Evolutionary conservation across 2,329 filamentous ascomycete genomes (phyloP).

Genomic region (Cladosporium sp.): DNA sequence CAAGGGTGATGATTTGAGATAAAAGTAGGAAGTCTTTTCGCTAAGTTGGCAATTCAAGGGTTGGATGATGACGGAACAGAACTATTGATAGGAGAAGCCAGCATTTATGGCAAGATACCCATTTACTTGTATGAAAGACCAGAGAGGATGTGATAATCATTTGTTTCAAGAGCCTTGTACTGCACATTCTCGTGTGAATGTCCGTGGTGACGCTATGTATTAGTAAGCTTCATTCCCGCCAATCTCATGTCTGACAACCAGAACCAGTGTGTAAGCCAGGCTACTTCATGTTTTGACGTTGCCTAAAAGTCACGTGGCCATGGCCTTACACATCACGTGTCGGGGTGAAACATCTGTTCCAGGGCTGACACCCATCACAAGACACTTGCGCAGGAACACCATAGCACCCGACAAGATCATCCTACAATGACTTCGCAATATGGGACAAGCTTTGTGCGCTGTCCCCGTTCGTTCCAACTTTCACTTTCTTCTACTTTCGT

Average conservation of each 20-base stretch:
- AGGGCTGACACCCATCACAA: constrained; percentile 7
- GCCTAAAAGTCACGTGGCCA: neutral
- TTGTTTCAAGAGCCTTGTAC: no score
- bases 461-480: no score
- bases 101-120: no score
- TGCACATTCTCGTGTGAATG: no score
- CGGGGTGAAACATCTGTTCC: constrained; percentile 9
- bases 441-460: no score
- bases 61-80: neutral
- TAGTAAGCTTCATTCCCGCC: no score
- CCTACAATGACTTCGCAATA: neutral
- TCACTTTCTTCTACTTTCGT: neutral
- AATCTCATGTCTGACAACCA: no score
- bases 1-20: neutral
- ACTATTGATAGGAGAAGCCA: neutral
- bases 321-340: neutral
- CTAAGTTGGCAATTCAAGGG: neutral
- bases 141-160: no score
- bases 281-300: neutral
- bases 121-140: no score
- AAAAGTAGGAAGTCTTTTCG: neutral
- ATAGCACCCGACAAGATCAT: constrained; percentile 5
- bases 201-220: no score
- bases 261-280: no score
- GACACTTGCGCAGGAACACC: neutral